Base-by-base conservation (phyloP, 306 rosid genomes). In the Coriaria nepalensis region DNA sequence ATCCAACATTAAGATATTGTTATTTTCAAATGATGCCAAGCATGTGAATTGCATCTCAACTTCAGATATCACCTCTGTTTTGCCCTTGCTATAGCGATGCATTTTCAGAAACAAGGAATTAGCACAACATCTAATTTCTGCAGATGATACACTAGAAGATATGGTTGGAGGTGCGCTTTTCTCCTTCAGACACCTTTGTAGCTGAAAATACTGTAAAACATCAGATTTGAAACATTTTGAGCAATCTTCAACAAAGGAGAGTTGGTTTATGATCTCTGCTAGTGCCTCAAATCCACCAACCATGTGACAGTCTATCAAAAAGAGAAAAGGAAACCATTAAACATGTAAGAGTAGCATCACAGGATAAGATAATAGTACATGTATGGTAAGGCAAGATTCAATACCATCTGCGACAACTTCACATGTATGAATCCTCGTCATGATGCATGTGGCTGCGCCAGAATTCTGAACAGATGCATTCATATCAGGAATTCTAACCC, bases 401-500 rank as follows among this genome's bases (percentile, higher is more conserved):
- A 15, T 71, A 88, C 97, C 97, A 56, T 79, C 80, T 13, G 63
- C 77, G 58, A 69, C 39, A 60, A 88, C 59, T 63, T 81, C 72
- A 79, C 97, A 88, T 49, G 68, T 59, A 43, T 43, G 56, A 53
- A 88, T 56, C 68, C 42, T 64, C 29, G 73, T 40, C 93, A 81
- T 77, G 58, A 84, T 52, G 59, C 78, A 81, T 15, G 66, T 61
- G 2, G 65, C 60, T 5, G 74, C 35, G 47, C 50, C 61, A 59
- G 73, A 66, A 65, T 52, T 71, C 53, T 40, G n/a, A 13, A 43
- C 56, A 36, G 45, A 62, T 48, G 59, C 67, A 49, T 40, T 71
- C 74, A 47, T 51, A 58, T 55, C 47, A 15, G 97, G 93, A 57
- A 81, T 72, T 70, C 81, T 77, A 49, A 84, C 84, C 95, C 97